Evolutionary conservation across 768 basidiomycete genomes (phyloP).

Genomic region (Saitozyma sp.): DNA sequence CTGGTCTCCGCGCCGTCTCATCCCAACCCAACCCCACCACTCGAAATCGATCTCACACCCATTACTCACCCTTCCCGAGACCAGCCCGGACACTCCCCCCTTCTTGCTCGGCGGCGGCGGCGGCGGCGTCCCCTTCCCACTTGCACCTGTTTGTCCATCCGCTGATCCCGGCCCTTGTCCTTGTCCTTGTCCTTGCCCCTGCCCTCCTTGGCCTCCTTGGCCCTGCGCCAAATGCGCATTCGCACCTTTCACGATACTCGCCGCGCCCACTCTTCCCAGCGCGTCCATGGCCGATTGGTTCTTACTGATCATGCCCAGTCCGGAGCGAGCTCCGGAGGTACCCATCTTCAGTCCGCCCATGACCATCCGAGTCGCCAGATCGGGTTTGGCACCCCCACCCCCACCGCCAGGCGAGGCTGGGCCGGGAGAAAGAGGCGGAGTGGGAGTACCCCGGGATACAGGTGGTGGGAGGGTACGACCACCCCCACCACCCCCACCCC

Average conservation of each 20-base stretch:
- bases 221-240: slow-evolving; percentile 13
- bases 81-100: slow-evolving; percentile 27
- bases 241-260: slow-evolving; percentile 30
- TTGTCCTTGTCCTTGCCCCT: slow-evolving; percentile 11
- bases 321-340: slow-evolving; percentile 19
- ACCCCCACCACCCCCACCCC: not conserved
- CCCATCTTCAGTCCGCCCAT: slow-evolving; percentile 27
- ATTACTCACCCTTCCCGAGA: slow-evolving; percentile 22
- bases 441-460: not conserved
- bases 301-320: slow-evolving; percentile 28
- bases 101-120: slow-evolving; percentile 23
- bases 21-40: too few relatives aligned
- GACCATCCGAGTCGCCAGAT: slow-evolving; percentile 32
- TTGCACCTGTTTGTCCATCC: not conserved
- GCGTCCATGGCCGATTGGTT: slow-evolving; percentile 35
- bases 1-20: too few relatives aligned
- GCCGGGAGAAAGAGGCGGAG: not conserved
- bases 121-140: slow-evolving; percentile 12
- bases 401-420: not conserved
- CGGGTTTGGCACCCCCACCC: slow-evolving; percentile 19
- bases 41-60: not conserved
- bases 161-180: slow-evolving; percentile 3
- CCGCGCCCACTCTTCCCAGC: slow-evolving; percentile 33
- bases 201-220: not conserved
- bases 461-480: not conserved